Evolutionary conservation across 805 yeast species (phyloP), one percentile per base, ranked within the genome.

Genomic region (Kazachstania taianensis): DNA sequence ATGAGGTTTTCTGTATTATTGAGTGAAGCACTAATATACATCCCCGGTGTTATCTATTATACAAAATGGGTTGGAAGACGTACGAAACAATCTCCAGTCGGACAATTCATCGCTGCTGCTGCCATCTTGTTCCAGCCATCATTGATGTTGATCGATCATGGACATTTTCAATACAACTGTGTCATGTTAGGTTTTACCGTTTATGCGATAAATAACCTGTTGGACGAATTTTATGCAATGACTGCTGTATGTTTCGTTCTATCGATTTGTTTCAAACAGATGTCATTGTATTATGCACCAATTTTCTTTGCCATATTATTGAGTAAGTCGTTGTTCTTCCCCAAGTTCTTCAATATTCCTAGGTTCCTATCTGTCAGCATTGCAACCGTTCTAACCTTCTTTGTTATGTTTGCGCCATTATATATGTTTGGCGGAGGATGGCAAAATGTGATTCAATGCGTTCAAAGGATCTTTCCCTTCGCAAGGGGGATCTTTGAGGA

Each of bases 401-500:
- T 59, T 1, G 45, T 66, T 0, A 50, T 77, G 23, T 63, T 82
- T 40, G 54, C 63, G 0, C 97, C 97, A 3, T 69, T 85, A 32
- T 59, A 74, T 13, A 27, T 72, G 2, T 50, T 55, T 40, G 72
- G 73, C 5, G 67, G 67, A 12, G 67, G 67, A 10, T 13, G 58
- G 2, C 40, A 46, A 2, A 65, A 62, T 26, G 41, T 70, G 2
- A 39, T 52, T 4, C 79, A 76, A 46, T 53, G 80, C 1, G 43
- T 58, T 19, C 94, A 82, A 29, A 70, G 97, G 43, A 78, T 89
- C 20, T 92, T 92, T 57, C 98, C 99, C 1, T 89, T 92, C 46
- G 73, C 77, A 30, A 71, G 97, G 53, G 98, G 98, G 1, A 68
- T 92, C 6, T 92, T 94, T 69, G 98, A 92, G 57, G 97, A 92